Evolutionary conservation across 768 basidiomycete genomes (phyloP), one percentile per base, ranked within the genome.

Genomic region (Xerocomellus intermedius): DNA sequence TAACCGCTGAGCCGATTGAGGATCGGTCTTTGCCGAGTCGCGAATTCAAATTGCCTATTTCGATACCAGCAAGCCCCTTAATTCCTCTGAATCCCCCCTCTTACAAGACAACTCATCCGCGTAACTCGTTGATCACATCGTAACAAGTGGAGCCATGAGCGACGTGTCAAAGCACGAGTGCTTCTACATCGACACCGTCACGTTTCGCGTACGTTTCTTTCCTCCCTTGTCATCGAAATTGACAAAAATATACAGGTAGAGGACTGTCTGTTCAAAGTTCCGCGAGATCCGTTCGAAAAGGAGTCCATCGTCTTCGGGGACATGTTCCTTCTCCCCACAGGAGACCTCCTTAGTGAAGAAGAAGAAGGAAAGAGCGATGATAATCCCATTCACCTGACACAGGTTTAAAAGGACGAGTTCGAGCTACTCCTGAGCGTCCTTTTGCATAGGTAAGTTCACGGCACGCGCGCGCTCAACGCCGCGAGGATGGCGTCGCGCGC

Each of bases 271-370:
- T 67, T 69, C 42, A 58, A 50, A 39, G 35, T 67, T 2, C 62
- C 66, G 5, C 56, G 65, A 3, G 24, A 28, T 4, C 55, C 58
- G 0, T 57, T 67, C 19, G 59, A 61, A 37, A 24, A 30, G 1
- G 56, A 60, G n/a, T 67, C 66, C 10, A 54, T 33, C n/a, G 21
- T 52, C 24, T 67, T 67, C 38, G 26, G 46, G 21, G 59, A 59
- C 42, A 57, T 66, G 55, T 66, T 61, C 46, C 21, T 48, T 26
- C 50, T 66, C 17, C 67, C 67, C 28, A 24, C 41, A 24, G 45
- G 46, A 26, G 21, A 50, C 12, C 36, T 13, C 12, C 22, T 8
- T 4, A 10, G 30, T 5, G 35, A 21, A 14, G 62, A 35, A 9
- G 30, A 21, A 13, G 64, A 66, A 28, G 65, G 65, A 5, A 32